A percentile compares a stretch with the other conserved stretches of the same genome.
phyloP scores from a whole-genome alignment of 495 filamentous ascomycete species.

The Penicillium canescens region DNA sequence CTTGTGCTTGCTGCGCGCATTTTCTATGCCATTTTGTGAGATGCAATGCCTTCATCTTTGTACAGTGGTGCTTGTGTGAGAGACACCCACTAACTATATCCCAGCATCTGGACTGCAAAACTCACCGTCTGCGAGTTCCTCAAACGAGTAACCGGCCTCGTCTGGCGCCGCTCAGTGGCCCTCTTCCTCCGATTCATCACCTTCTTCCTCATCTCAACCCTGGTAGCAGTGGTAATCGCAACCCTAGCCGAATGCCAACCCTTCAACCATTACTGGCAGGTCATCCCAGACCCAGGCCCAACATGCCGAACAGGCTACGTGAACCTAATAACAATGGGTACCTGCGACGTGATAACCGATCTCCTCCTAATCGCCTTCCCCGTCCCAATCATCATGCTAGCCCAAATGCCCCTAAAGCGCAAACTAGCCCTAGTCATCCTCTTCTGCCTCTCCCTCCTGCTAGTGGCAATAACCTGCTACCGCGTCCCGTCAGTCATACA shows the following conservation, averaged over 20 bases:
- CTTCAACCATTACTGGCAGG: conserved; percentile 86
- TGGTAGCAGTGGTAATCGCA: conserved; percentile 75
- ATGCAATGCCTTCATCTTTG: background rate
- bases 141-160: conserved; percentile 65
- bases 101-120: conserved; percentile 89
- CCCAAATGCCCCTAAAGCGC: conserved; percentile 65
- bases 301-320: conserved; percentile 80
- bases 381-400: conserved; percentile 77
- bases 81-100: background rate
- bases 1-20: conserved; percentile 54
- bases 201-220: conserved; percentile 71
- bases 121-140: conserved; percentile 89
- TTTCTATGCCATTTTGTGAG: conserved; percentile 60
- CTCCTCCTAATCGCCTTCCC: conserved; percentile 84
- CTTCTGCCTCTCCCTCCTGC: conserved; percentile 77
- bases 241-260: conserved; percentile 86
- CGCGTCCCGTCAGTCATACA: conserved; percentile 71
- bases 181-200: conserved; percentile 67
- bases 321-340: conserved; percentile 85
- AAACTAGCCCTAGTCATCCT: conserved; percentile 68
- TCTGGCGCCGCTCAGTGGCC: conserved; percentile 73
- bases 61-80: no score
- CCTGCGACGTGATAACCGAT: conserved; percentile 84
- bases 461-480: conserved; percentile 75
- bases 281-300: conserved; percentile 82